Evolutionary conservation across 441 rosid genomes (phyloP).

Genomic region (Erysimum cheiri): DNA sequence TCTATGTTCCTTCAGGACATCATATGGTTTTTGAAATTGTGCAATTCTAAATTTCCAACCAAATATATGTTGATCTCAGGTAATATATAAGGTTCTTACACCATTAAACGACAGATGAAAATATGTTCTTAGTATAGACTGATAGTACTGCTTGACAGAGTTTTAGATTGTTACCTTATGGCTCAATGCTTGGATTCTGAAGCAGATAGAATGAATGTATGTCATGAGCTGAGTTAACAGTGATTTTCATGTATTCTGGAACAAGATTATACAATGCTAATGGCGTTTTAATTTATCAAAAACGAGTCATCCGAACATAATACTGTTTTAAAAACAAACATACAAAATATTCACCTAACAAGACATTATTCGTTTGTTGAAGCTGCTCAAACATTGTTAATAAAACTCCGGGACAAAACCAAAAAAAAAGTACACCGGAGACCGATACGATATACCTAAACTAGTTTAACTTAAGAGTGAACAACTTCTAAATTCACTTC

Average conservation of each 20-base stretch:
- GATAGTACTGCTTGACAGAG: background rate
- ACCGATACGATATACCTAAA: background rate
- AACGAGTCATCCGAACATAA: background rate
- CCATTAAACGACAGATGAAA: constrained; percentile 9
- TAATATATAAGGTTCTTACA: background rate
- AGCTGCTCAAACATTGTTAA: background rate
- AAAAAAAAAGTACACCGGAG: constrained; percentile 4
- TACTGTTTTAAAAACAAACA: background rate
- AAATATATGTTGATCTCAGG: constrained; percentile 29
- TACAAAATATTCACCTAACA: background rate
- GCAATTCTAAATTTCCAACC: constrained; percentile 15
- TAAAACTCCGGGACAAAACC: constrained; percentile 8
- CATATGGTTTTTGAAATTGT: constrained; percentile 2
- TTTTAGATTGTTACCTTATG: constrained; percentile 47
- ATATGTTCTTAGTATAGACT: constrained; percentile 5
- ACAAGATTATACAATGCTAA: background rate
- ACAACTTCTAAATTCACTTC: constrained; percentile 1
- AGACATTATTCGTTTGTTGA: background rate
- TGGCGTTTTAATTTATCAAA: background rate
- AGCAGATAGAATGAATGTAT: constrained; percentile 44
- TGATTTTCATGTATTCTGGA: no score
- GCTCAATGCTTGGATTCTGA: constrained; percentile 57
- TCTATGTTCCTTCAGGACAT: constrained; percentile 14
- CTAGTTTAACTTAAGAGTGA: constrained; percentile 18
- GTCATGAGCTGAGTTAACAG: no score